A percentile compares a stretch with the other conserved stretches of the same genome.
phyloP scores from a whole-genome alignment of 129 eudicot genomes.

The Flaveria brownii region DNA sequence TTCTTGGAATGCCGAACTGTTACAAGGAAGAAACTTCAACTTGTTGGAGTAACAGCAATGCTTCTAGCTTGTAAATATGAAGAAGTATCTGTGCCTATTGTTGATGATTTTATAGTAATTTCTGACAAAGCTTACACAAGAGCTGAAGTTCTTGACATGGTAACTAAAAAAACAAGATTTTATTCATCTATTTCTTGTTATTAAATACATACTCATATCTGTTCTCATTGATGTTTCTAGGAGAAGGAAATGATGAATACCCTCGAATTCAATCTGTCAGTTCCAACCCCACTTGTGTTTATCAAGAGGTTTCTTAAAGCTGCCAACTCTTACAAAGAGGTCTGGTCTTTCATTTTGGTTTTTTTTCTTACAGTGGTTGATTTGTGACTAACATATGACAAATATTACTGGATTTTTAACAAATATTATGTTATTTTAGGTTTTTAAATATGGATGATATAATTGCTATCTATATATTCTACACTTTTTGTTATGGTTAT shows the following conservation, averaged over 20 bases:
- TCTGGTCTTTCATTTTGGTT: not conserved
- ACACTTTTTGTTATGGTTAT: no score
- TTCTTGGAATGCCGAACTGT: constrained; percentile 54
- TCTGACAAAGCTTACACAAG: constrained; percentile 82
- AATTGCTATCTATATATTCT: no score
- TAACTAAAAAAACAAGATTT: constrained; percentile 11
- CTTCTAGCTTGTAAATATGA: constrained; percentile 93
- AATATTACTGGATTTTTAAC: not conserved
- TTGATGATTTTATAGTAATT: constrained; percentile 77
- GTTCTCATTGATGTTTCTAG: constrained; percentile 36
- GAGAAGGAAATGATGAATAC: constrained; percentile 74
- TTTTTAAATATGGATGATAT: not conserved
- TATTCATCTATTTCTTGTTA: not conserved
- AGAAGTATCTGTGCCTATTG: constrained; percentile 89
- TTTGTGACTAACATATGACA: not conserved
- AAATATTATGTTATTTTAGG: not conserved
- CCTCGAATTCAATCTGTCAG: constrained; percentile 62
- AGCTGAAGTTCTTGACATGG: constrained; percentile 84
- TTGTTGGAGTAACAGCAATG: constrained; percentile 92
- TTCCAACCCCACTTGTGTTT: constrained; percentile 82
- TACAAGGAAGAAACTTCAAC: constrained; percentile 76
- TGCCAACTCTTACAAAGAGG: constrained; percentile 65
- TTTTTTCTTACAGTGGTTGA: not conserved
- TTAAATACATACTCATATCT: not conserved
- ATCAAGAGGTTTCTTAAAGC: constrained; percentile 77